Evolutionary conservation across 306 rosid genomes (phyloP), one percentile per base, ranked within the genome.

Genomic region (Pachyrhizus erosus): DNA sequence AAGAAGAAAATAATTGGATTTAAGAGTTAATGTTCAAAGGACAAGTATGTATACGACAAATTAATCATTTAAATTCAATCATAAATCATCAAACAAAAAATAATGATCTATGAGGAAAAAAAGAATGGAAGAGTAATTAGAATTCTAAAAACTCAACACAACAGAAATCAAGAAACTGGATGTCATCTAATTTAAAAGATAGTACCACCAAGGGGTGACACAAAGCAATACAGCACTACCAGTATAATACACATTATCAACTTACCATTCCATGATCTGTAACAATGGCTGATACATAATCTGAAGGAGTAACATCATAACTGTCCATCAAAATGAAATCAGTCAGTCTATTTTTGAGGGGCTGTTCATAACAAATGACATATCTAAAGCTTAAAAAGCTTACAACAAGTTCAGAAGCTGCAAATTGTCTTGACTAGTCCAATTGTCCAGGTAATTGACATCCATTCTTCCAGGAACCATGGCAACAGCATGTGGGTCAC

Each of bases 181-280:
- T 14, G 15, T 54, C 55, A 46, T 45, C 12, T 23, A 58, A 69
- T 45, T 54, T 69, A 24, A n/a, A 70, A 48, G 49, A 10, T 24
- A 26, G 46, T 26, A 57, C 40, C 24, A 54, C 43, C n/a, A 33
- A 27, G 52, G 20, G 60, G 13, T 43, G 34, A 20, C 29, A 42
- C 24, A 26, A 55, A 58, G 29, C 64, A 24, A 6, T 62, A 9
- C 61, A 48, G 68, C 24, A 69, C 52, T 14, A 73, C 40, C 14
- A 20, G n/a, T 33, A n/a, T 65, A 55, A 15, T 29, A 72, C 2
- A 52, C 24, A 18, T 7, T 8, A 64, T 78, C 15, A 67, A 76
- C 90, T 87, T 87, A 94, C 98, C 96, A 91, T 92, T 94, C 98
- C 98, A 80, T 92, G 88, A 80, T 94, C 97, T 20, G 98, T 90